Percentiles rank a stretch among this genome's conserved stretches.
These are phyloP conservation scores for Hanseniaspora valbyensis DNA, from an alignment of 805 yeast genomes.

Conservation along the genomic window DNA sequence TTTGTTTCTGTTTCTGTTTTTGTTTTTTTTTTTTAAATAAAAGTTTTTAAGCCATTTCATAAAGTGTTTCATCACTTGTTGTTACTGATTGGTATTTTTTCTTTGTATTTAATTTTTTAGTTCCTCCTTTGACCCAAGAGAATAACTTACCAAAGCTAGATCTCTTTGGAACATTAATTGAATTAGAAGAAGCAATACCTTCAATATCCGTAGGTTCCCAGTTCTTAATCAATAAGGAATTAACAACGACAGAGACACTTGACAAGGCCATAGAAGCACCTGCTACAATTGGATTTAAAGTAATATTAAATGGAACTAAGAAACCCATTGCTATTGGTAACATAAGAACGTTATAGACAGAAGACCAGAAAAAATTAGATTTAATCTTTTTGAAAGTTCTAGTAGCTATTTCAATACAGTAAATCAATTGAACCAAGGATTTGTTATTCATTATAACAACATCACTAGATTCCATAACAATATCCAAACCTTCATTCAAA, in stretches of 20 bases:
- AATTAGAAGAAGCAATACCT: background rate
- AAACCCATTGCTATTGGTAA: conserved; percentile 91
- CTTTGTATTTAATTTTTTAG: background rate
- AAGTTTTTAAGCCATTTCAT: conserved; percentile 4
- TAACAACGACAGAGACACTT: conserved; percentile 75
- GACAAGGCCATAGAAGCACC: conserved; percentile 89
- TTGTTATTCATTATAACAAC: conserved; percentile 54
- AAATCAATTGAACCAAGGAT: conserved; percentile 38
- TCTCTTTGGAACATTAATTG: background rate
- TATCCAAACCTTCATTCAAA: conserved; percentile 76
- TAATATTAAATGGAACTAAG: conserved; percentile 64
- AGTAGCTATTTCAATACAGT: conserved; percentile 57
- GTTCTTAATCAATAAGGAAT: conserved; percentile 58
- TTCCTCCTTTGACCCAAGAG: conserved; percentile 1
- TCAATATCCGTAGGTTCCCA: conserved; percentile 38
- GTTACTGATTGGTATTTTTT: background rate
- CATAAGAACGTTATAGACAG: conserved; percentile 71
- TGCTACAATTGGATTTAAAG: conserved; percentile 79
- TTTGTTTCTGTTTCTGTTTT: too few species aligned
- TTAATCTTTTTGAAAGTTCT: conserved; percentile 65
- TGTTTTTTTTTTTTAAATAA: too few species aligned
- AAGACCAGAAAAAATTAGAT: conserved; percentile 78
- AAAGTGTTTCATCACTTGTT: background rate
- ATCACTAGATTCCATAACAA: conserved; percentile 95
- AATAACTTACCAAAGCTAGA: conserved; percentile 5